Evolutionary conservation across 2,329 filamentous ascomycete genomes (phyloP).

Genomic region (Simplicillium aogashimaense): DNA sequence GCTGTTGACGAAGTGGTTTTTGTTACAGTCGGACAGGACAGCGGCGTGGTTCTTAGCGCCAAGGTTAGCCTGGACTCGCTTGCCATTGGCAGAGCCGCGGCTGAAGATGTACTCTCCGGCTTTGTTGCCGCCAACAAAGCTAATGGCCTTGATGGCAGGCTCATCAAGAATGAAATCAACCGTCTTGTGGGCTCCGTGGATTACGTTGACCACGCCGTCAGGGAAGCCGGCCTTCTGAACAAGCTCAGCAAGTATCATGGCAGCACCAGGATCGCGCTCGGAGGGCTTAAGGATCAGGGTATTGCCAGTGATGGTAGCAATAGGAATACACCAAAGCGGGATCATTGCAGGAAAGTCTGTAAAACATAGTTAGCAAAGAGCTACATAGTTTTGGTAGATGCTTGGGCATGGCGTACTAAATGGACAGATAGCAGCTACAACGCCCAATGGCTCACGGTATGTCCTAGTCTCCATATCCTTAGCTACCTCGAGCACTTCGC

Average conservation of each 20-base stretch:
- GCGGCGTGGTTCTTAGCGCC: conserved; percentile 85
- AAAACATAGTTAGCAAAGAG: conserved; percentile 8
- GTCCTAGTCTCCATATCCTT: conserved; percentile 86
- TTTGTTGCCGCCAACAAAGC: conserved; percentile 81
- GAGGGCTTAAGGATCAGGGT: conserved; percentile 79
- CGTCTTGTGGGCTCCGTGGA: conserved; percentile 71
- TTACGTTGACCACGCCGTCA: conserved; percentile 70
- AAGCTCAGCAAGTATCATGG: conserved; percentile 78
- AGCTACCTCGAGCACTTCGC: conserved; percentile 74
- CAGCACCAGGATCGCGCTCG: conserved; percentile 73
- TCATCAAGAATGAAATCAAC: conserved; percentile 84
- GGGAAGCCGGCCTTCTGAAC: conserved; percentile 74
- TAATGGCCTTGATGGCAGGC: conserved; percentile 75
- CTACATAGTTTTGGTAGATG: too few species aligned
- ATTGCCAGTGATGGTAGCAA: conserved; percentile 76
- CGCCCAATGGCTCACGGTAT: conserved; percentile 72
- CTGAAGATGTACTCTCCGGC: conserved; percentile 80
- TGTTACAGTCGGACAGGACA: conserved; percentile 78
- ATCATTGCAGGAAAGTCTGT: conserved; percentile 87
- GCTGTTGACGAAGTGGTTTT: conserved; percentile 80
- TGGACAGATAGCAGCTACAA: conserved; percentile 76
- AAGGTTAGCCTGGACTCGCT: conserved; percentile 80
- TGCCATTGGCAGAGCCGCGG: conserved; percentile 72
- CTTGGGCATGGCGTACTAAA: too few species aligned
- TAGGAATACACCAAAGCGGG: conserved; percentile 81